phyloP scores from a whole-genome alignment of 257 asterid species.

The Leptodermis oblonga region DNA sequence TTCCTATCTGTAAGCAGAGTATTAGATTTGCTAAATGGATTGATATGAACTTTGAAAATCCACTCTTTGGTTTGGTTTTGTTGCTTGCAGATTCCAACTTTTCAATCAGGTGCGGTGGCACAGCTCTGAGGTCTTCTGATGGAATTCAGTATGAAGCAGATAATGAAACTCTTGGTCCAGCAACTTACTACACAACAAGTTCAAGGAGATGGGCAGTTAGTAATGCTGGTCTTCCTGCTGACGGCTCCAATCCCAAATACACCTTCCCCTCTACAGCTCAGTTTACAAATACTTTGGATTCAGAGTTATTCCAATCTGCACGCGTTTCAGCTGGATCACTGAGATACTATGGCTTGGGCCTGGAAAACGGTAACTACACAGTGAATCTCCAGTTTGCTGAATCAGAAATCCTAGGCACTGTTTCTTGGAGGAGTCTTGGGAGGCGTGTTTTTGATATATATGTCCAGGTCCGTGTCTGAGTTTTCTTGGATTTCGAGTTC shows the following conservation, averaged over 20 bases:
- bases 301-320: constrained; percentile 56
- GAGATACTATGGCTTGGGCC: constrained; percentile 77
- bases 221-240: constrained; percentile 62
- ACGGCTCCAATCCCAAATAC: constrained; percentile 31
- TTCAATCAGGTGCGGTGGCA: constrained; percentile 74
- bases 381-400: constrained; percentile 67
- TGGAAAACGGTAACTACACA: constrained; percentile 73
- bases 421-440: constrained; percentile 61
- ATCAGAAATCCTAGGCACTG: constrained; percentile 26
- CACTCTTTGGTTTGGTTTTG: constrained; percentile 11
- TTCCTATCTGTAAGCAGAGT: constrained; percentile 44
- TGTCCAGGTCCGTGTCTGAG: constrained; percentile 46
- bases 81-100: constrained; percentile 55
- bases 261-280: constrained; percentile 20
- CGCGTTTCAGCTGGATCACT: constrained; percentile 73
- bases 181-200: constrained; percentile 43
- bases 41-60: background rate
- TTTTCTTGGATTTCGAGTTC: background rate
- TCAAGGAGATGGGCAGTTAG: constrained; percentile 79
- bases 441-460: constrained; percentile 73
- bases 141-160: constrained; percentile 48
- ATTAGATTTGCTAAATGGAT: background rate
- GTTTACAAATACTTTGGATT: constrained; percentile 48
- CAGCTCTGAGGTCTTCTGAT: constrained; percentile 33
- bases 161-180: constrained; percentile 60